Evolutionary conservation across 495 filamentous ascomycete species (phyloP), one percentile per base, ranked within the genome.

Genomic region (Friedmanniomyces endolithicus): DNA sequence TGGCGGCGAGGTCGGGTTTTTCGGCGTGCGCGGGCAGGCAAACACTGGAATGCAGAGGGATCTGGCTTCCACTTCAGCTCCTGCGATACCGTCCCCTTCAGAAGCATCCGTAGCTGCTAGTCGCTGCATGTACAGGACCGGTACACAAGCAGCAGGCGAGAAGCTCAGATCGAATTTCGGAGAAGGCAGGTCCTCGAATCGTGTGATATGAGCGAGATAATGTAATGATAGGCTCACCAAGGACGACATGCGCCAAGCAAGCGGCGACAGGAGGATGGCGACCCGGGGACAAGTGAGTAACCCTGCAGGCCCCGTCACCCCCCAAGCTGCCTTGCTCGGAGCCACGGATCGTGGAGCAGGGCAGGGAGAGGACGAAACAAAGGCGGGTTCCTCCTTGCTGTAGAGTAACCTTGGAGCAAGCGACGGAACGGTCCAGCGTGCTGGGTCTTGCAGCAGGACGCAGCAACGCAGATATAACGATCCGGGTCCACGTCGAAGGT

Each of bases 341-440:
- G 56, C 29, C 56, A 48, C 56, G 56, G 56, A 59, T 48, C 44
- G 27, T 17, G 50, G 29, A 53, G 56, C 29, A 46, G 16, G 6
- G 39, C 9, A 44, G 40, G n/a, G n/a, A 35, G 12, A 23, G 37
- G 29, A 29, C 58, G 59, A 57, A 58, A 61, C 59, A 61, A 57
- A 57, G 54, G 55, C 34, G 8, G 34, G 27, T 31, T 31, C 33
- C 33, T 57, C 59, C 59, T 61, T 53, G 55, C 59, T 57, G 59
- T 61, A 57, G 55, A 58, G 59, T 61, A 61, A 61, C 58, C 58
- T 40, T 44, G 22, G n/a, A 25, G 47, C 17, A 50, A 47, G 29
- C 29, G 47, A 11, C 27, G 27, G 27, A 48, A 31, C 22, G 22
- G 55, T 55, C 55, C 59, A 51, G 59, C 55, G 52, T 58, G 57